Base-by-base conservation (phyloP, 306 rosid genomes). In the Canavalia ensiformis region DNA sequence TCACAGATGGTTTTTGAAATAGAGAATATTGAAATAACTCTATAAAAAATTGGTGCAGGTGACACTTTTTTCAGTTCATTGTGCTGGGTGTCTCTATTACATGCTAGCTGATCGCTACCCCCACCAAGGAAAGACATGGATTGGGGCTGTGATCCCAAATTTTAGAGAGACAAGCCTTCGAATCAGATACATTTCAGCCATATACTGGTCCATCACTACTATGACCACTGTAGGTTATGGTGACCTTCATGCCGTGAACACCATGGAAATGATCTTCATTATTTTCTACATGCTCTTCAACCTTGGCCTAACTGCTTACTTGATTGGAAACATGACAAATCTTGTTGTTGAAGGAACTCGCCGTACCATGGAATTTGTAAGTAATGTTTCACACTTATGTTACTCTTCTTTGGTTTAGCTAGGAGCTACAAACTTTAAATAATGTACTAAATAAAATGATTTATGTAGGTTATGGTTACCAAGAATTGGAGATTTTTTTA, bases 311-410 rank as follows among this genome's bases (percentile, higher is more conserved):
- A 93, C 97, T n/a, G 92, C 99, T 76, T 95, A 95, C 87, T 77
- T 95, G 68, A 95, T 95, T n/a, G 99, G 99, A 7, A 95, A 93
- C 93, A 95, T 95, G 98, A 95, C 99, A 2, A 91, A 93, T 83
- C 90, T 95, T 67, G 97, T 95, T 35, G 99, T 95, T 25, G 94
- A 93, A 88, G 98, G 99, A 69, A 95, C 99, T 77, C 89, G 97
- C 49, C 97, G 96, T 47, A 91, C 99, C 54, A 95, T 95, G 99
- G 96, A 95, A 87, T 95, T 95, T 67, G 99, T 95, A 66, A 77
- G 96, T 66, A 46, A 68, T 76, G 0, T n/a, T 33, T 49, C 41
- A 54, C 70, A 6, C 1, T 34, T 9, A 1, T 64, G 8, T 1
- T 34, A 41, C 64, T 72, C 63, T 46, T 72, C 46, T 28, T 46